phyloP scores from a whole-genome alignment of 139 green algal genomes.

The Chara braunii region DNA sequence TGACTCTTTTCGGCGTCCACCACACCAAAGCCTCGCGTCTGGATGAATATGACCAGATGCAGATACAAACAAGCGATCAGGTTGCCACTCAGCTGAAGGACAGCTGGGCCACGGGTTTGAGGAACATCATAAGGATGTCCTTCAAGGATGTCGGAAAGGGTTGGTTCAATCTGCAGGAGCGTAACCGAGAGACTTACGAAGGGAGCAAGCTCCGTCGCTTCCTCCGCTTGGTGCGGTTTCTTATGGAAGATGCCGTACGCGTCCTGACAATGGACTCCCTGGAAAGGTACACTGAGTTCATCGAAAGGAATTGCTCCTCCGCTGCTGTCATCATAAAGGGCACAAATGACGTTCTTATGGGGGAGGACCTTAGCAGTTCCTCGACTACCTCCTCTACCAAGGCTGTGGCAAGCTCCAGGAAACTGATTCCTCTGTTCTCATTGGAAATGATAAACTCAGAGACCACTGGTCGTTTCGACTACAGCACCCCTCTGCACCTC shows the following conservation, averaged over 20 bases:
- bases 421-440: too few species aligned
- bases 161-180: slow-evolving; percentile 74
- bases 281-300: slow-evolving; percentile 48
- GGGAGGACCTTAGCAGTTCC: too few species aligned
- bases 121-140: slow-evolving; percentile 2
- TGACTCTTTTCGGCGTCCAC: slow-evolving; percentile 58
- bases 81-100: slow-evolving; percentile 63
- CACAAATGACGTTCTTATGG: slow-evolving; percentile 20
- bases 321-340: slow-evolving; percentile 13
- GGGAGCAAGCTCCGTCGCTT: slow-evolving; percentile 60
- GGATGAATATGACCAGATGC: slow-evolving; percentile 72
- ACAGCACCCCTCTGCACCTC: slow-evolving; percentile 24
- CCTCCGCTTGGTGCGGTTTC: slow-evolving; percentile 49
- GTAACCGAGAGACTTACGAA: slow-evolving; percentile 57
- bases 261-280: slow-evolving; percentile 57
- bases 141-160: slow-evolving; percentile 61
- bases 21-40: slow-evolving; percentile 60
- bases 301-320: slow-evolving; percentile 41
- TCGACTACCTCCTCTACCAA: too few species aligned
- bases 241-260: slow-evolving; percentile 72
- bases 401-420: too few species aligned
- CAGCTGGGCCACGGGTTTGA: slow-evolving; percentile 40
- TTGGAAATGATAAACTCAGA: too few species aligned
- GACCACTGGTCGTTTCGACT: slow-evolving; percentile 21
- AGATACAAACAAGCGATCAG: slow-evolving; percentile 49